These are phyloP conservation scores for Orbilia ellipsospora DNA, from an alignment of 2,329 filamentous ascomycete genomes.

Conservation along the genomic window DNA sequence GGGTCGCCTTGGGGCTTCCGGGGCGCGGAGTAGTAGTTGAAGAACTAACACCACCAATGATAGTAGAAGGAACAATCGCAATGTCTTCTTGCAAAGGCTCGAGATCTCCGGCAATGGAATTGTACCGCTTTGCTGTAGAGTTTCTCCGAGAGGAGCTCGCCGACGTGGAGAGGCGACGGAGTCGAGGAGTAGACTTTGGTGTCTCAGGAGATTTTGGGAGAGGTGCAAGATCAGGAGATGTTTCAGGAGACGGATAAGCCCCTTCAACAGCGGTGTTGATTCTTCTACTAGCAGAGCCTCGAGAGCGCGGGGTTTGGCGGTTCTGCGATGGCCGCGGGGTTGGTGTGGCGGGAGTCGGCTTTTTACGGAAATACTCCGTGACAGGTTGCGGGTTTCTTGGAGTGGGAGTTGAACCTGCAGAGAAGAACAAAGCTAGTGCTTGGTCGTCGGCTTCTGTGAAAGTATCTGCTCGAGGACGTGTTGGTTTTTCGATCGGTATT, in stretches of 20 bases:
- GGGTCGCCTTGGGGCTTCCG: constrained; percentile 49
- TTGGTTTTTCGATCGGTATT: background rate
- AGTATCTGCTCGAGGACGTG: constrained; percentile 17
- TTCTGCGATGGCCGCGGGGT: constrained; percentile 25
- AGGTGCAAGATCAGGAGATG: constrained; percentile 46
- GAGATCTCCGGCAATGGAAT: constrained; percentile 24
- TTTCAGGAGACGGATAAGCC: constrained; percentile 52
- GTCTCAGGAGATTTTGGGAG: constrained; percentile 25
- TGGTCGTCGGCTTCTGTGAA: constrained; percentile 52
- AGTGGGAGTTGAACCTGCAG: constrained; percentile 37
- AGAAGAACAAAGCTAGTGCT: constrained; percentile 41
- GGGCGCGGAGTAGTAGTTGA: constrained; percentile 37
- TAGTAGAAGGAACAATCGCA: constrained; percentile 25
- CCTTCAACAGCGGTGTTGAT: constrained; percentile 39
- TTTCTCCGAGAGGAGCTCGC: constrained; percentile 29
- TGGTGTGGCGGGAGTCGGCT: constrained; percentile 19
- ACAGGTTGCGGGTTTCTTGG: constrained; percentile 21
- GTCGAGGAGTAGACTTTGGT: constrained; percentile 40
- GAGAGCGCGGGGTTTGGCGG: constrained; percentile 14
- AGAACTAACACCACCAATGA: constrained; percentile 17
- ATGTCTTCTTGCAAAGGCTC: constrained; percentile 41
- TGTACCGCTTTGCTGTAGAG: constrained; percentile 30
- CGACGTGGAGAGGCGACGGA: constrained; percentile 37
- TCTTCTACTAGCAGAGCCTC: constrained; percentile 31
- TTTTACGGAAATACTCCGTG: constrained; percentile 28